phyloP scores from a whole-genome alignment of 106 monocot genomes.

The Apostasia ramifera region DNA sequence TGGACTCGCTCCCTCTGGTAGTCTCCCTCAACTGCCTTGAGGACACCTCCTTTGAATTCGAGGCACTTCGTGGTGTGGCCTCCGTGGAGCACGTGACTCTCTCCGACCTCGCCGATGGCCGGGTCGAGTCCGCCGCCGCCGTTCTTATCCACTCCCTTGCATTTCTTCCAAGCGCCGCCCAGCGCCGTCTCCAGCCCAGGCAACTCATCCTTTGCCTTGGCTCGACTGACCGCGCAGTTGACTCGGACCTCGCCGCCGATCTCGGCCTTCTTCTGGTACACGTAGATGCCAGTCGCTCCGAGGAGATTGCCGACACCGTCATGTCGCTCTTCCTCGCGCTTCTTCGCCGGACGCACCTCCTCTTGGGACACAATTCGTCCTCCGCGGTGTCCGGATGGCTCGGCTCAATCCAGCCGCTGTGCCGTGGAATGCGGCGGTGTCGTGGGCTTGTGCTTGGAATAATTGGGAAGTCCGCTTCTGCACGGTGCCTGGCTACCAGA shows the following conservation, averaged over 20 bases:
- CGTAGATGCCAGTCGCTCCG: conserved; percentile 63
- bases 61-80: conserved; percentile 49
- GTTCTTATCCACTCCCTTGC: conserved; percentile 74
- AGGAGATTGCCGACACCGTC: conserved; percentile 85
- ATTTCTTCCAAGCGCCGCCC: conserved; percentile 81
- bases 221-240: conserved; percentile 64
- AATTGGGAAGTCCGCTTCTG: conserved; percentile 57
- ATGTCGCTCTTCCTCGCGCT: conserved; percentile 81
- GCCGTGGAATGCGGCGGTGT: conserved; percentile 81
- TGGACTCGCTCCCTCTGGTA: conserved; percentile 38
- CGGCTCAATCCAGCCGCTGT: conserved; percentile 70
- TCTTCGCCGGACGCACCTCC: conserved; percentile 62
- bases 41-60: conserved; percentile 56
- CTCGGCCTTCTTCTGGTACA: conserved; percentile 70
- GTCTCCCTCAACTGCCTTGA: conserved; percentile 85
- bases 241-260: conserved; percentile 73
- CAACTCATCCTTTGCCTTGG: conserved; percentile 90
- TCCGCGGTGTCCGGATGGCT: conserved; percentile 67
- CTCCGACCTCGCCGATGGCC: conserved; percentile 38
- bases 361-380: conserved; percentile 51
- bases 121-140: conserved; percentile 59
- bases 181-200: conserved; percentile 70
- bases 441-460: conserved; percentile 82
- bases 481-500: conserved; percentile 62
- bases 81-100: conserved; percentile 70